Evolutionary conservation across 2,329 filamentous ascomycete genomes (phyloP).

Genomic region (Cryphonectria nitschkei): DNA sequence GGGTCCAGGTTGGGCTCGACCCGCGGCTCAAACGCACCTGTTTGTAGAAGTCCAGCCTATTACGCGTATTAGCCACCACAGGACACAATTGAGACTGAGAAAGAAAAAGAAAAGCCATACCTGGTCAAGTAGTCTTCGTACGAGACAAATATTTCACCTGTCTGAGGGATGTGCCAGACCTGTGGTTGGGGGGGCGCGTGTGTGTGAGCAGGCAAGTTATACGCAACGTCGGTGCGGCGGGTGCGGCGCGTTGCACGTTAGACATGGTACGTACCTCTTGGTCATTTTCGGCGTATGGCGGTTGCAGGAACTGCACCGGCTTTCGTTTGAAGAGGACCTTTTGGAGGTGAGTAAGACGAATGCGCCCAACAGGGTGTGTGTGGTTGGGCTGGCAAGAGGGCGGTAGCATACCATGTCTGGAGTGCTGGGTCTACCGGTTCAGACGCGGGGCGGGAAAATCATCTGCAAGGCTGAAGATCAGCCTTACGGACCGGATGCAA

Average conservation of each 20-base stretch:
- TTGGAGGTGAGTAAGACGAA: constrained; percentile 31
- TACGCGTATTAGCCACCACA: constrained; percentile 38
- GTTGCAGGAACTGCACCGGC: constrained; percentile 80
- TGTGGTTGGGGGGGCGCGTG: constrained; percentile 44
- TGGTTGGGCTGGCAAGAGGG: constrained; percentile 11
- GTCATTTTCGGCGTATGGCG: constrained; percentile 76
- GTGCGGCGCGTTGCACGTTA: constrained; percentile 17
- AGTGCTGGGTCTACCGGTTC: constrained; percentile 17
- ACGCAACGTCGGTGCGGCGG: constrained; percentile 16
- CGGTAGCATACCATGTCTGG: constrained; percentile 41
- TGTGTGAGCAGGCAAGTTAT: constrained; percentile 28
- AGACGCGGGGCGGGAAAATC: constrained; percentile 35
- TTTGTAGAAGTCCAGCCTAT: constrained; percentile 89
- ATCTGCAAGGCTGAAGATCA: constrained; percentile 49
- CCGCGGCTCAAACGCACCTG: constrained; percentile 60
- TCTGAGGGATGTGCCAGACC: constrained; percentile 92
- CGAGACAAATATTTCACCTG: constrained; percentile 83
- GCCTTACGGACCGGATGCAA: constrained; percentile 36
- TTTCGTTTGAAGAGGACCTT: constrained; percentile 97
- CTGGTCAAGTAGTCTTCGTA: constrained; percentile 88
- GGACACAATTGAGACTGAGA: not conserved
- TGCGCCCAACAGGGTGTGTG: constrained; percentile 29
- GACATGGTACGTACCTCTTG: constrained; percentile 68
- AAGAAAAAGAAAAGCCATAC: constrained; percentile 52
- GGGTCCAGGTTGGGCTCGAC: not conserved